phyloP scores from a whole-genome alignment of 257 asterid species.

The Salvia hispanica region DNA sequence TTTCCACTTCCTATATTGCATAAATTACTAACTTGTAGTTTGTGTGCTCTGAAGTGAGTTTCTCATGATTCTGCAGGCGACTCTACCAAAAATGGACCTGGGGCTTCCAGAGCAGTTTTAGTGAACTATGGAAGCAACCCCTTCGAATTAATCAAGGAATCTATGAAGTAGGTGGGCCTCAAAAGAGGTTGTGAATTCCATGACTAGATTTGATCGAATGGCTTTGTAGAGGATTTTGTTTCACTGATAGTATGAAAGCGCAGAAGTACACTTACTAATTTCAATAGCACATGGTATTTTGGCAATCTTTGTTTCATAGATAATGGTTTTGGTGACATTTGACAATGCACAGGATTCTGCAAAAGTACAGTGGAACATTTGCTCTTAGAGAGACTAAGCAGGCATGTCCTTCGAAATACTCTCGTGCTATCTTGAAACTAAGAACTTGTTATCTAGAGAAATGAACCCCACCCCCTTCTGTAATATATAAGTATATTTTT shows the following conservation, averaged over 20 bases:
- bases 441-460: neutral
- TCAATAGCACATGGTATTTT: conserved; percentile 11
- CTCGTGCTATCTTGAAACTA: neutral
- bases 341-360: conserved; percentile 45
- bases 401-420: conserved; percentile 30
- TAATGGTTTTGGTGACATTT: conserved; percentile 27
- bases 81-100: conserved; percentile 37
- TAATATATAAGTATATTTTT: neutral
- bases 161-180: conserved; percentile 53
- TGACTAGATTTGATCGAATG: conserved; percentile 17
- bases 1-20: neutral
- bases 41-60: conserved; percentile 11
- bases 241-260: conserved; percentile 20
- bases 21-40: neutral
- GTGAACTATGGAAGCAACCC: conserved; percentile 51
- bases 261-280: conserved; percentile 4
- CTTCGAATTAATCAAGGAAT: conserved; percentile 47
- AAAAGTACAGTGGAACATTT: conserved; percentile 45
- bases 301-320: conserved; percentile 11
- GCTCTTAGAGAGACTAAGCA: conserved; percentile 48
- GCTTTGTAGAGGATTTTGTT: neutral
- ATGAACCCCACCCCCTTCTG: too few species aligned
- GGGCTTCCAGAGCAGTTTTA: conserved; percentile 40
- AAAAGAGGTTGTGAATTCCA: conserved; percentile 23
- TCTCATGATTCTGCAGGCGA: conserved; percentile 24